phyloP scores from a whole-genome alignment of 73 alveolate species.

The Blepharisma japonicum region DNA sequence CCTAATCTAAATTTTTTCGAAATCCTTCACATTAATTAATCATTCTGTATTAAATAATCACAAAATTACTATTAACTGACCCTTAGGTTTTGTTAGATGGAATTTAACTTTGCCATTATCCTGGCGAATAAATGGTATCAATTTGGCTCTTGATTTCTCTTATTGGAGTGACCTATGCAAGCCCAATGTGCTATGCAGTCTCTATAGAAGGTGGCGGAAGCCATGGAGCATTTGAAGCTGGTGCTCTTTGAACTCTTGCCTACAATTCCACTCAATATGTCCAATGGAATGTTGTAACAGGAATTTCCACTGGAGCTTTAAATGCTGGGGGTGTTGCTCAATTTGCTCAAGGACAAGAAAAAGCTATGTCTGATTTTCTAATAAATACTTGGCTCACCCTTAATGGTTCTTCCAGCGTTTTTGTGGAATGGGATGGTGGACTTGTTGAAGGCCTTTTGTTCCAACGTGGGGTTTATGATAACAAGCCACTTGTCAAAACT shows the following conservation, averaged over 20 bases:
- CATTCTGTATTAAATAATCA: not conserved
- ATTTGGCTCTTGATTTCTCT: not conserved
- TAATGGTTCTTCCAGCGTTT: slow-evolving; percentile 8
- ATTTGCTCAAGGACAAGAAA: slow-evolving; percentile 44
- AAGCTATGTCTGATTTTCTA: slow-evolving; percentile 42
- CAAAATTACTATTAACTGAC: not conserved
- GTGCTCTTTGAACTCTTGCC: slow-evolving; percentile 46
- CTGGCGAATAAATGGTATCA: not conserved
- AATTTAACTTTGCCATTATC: not conserved
- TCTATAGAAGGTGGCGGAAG: slow-evolving; percentile 62
- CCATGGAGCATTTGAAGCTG: slow-evolving; percentile 65
- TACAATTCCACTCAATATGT: slow-evolving; percentile 25
- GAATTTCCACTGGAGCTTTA: slow-evolving; percentile 64
- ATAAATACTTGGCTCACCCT: slow-evolving; percentile 36
- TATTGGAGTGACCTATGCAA: not conserved
- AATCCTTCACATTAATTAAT: not conserved
- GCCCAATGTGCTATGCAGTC: slow-evolving; percentile 39
- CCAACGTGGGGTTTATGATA: slow-evolving; percentile 47
- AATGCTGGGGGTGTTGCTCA: slow-evolving; percentile 43
- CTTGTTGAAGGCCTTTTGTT: slow-evolving; percentile 43
- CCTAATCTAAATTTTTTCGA: not conserved
- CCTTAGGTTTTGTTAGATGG: not conserved
- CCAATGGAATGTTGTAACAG: slow-evolving; percentile 57
- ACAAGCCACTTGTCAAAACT: slow-evolving; percentile 31
- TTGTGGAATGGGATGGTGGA: slow-evolving; percentile 45